Evolutionary conservation across 2,329 filamentous ascomycete genomes (phyloP).

Genomic region (Colletotrichum noveboracense): DNA sequence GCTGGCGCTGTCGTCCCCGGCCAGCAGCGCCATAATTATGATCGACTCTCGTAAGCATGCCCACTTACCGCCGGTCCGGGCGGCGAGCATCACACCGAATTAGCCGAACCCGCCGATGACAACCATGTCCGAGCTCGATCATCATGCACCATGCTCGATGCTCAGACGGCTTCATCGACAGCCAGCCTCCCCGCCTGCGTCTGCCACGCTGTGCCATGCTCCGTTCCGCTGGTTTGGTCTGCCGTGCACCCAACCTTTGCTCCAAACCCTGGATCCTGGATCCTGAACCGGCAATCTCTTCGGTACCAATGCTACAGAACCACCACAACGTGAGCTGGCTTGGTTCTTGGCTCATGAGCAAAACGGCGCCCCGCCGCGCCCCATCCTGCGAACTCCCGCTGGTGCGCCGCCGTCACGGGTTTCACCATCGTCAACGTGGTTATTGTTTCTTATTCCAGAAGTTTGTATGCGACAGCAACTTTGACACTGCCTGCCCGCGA

Average conservation of each 20-base stretch:
- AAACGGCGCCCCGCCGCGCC: background rate
- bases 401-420: constrained; percentile 1
- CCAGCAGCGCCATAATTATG: background rate
- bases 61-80: background rate
- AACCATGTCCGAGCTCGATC: background rate
- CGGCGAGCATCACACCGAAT: background rate
- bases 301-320: background rate
- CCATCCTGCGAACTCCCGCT: background rate
- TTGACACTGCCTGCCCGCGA: background rate
- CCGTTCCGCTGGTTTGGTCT: background rate
- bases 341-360: background rate
- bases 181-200: background rate
- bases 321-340: background rate
- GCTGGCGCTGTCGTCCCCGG: background rate
- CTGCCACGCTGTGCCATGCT: background rate
- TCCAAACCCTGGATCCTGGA: background rate
- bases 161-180: background rate
- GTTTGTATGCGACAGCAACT: background rate
- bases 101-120: background rate
- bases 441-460: background rate
- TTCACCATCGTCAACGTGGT: constrained; percentile 1
- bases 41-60: background rate
- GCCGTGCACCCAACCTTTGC: background rate
- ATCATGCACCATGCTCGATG: constrained; percentile 1
- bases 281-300: background rate